phyloP scores from a whole-genome alignment of 2,329 filamentous ascomycete species.

The Aspergillus sp. region DNA sequence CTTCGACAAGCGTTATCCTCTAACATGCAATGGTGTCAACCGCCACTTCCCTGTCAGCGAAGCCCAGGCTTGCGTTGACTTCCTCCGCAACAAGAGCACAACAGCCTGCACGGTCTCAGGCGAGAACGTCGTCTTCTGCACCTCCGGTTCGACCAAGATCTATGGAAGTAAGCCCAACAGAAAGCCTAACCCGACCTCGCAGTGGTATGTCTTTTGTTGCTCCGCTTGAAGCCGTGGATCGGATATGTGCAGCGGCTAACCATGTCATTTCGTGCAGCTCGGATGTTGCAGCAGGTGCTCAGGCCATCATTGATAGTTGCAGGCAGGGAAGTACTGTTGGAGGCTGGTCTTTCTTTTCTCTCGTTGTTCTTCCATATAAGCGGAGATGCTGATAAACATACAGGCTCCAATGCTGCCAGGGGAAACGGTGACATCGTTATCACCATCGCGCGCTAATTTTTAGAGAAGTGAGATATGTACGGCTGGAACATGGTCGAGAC shows the following conservation, averaged over 20 bases:
- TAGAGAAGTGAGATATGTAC: neutral
- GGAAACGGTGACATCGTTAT: neutral
- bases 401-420: neutral
- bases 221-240: too few species aligned
- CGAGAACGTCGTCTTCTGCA: neutral
- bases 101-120: neutral
- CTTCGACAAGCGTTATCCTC: neutral
- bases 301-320: neutral
- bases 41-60: neutral
- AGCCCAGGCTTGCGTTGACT: constrained; percentile 7
- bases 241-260: too few species aligned
- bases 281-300: neutral
- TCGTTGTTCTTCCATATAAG: neutral
- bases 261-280: neutral
- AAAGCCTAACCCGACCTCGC: neutral
- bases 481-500: neutral
- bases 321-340: neutral
- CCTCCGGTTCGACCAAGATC: neutral
- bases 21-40: neutral
- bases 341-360: neutral
- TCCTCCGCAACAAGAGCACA: constrained; percentile 5
- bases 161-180: neutral
- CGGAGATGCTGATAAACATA: neutral
- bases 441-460: neutral
- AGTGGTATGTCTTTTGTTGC: neutral